These are phyloP conservation scores for Gynochthodes officinalis DNA, from an alignment of 257 asterid genomes.

Conservation along the genomic window DNA sequence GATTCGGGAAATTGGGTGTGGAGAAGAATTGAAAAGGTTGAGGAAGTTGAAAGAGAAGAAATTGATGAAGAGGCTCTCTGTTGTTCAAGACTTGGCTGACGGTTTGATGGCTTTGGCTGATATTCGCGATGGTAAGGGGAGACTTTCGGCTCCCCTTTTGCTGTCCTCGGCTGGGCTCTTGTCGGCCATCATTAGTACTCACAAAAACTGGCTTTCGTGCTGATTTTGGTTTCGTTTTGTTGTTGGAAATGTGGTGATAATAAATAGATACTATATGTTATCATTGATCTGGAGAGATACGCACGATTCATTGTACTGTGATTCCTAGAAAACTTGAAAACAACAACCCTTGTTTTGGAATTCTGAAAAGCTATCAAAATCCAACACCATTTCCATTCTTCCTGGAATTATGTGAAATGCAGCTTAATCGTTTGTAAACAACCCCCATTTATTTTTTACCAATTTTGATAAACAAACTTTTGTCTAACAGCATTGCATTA, in stretches of 20 bases:
- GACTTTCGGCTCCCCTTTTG: constrained; percentile 52
- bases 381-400: no score
- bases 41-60: constrained; percentile 74
- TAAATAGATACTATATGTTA: no score
- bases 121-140: constrained; percentile 69
- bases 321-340: no score
- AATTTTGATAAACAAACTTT: no score
- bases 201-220: constrained; percentile 82
- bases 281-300: no score
- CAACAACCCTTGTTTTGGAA: no score
- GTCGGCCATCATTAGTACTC: constrained; percentile 78
- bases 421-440: no score
- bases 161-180: constrained; percentile 67
- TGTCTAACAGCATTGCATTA: no score
- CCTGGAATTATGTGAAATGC: no score
- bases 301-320: no score
- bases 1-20: constrained; percentile 43
- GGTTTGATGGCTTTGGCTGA: constrained; percentile 87
- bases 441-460: no score
- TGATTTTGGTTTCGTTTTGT: constrained; percentile 12
- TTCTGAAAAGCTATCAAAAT: no score
- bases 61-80: constrained; percentile 69
- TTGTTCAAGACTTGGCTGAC: constrained; percentile 84
- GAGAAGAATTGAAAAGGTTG: constrained; percentile 49
- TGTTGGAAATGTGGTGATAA: not conserved